These are phyloP conservation scores for Torulaspora microellipsoides DNA, from an alignment of 805 yeast genomes.

Conservation along the genomic window DNA sequence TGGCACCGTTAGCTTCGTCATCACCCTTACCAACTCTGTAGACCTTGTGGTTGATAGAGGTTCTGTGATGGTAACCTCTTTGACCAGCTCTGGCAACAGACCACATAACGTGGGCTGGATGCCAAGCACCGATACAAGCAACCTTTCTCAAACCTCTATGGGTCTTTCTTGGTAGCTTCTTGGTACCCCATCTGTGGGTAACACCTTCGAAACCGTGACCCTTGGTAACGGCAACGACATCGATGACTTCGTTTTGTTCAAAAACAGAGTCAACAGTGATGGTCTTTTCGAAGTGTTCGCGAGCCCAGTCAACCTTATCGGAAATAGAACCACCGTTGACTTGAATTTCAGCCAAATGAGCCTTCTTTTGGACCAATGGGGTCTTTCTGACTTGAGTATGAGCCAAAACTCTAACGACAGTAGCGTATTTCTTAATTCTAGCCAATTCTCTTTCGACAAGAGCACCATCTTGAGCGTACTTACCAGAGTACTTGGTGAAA, in stretches of 20 bases:
- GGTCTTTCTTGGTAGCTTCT: constrained; percentile 99
- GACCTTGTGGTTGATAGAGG: constrained; percentile 99
- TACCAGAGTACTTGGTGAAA: constrained; percentile 99
- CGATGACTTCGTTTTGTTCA: constrained; percentile 98
- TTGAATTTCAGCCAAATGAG: constrained; percentile 99
- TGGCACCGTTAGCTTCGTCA: constrained; percentile 92
- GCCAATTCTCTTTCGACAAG: constrained; percentile 94
- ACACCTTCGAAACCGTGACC: constrained; percentile 99
- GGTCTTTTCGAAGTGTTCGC: constrained; percentile 98
- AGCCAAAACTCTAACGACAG: constrained; percentile 97
- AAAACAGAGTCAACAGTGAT: constrained; percentile 92
- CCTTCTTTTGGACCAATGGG: constrained; percentile 98
- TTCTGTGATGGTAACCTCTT: constrained; percentile 99
- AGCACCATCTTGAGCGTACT: constrained; percentile 89
- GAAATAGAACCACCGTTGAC: constrained; percentile 98
- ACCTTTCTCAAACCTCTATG: constrained; percentile 99
- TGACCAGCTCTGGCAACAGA: constrained; percentile 99
- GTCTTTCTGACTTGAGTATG: constrained; percentile 99
- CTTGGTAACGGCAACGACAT: constrained; percentile 98
- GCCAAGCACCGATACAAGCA: constrained; percentile 99
- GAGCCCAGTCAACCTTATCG: constrained; percentile 98
- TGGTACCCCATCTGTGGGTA: constrained; percentile 99
- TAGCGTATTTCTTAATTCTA: constrained; percentile 96
- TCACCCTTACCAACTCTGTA: constrained; percentile 98
- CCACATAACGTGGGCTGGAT: constrained; percentile 99